Evolutionary conservation across 2,329 filamentous ascomycete species (phyloP).

Genomic region (Paraphoma sp.): DNA sequence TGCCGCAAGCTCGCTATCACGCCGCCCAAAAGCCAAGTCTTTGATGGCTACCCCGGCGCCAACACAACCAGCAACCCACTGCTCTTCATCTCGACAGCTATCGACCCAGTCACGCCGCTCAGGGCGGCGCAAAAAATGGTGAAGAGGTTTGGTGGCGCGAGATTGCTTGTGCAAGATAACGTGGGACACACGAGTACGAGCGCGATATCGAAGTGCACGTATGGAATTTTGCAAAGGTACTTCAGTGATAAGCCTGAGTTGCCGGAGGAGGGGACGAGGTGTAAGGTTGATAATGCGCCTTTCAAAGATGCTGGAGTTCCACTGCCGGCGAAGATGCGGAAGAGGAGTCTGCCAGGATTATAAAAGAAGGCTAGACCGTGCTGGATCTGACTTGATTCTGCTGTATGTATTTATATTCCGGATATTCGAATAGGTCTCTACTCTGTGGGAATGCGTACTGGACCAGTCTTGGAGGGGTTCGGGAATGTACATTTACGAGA

Average conservation of each 20-base stretch:
- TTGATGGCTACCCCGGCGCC: slow-evolving; percentile 8
- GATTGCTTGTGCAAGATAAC: slow-evolving; percentile 11
- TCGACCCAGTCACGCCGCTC: slow-evolving; percentile 22
- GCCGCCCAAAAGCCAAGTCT: slow-evolving; percentile 12
- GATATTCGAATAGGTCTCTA: too few species aligned
- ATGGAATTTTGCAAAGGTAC: slow-evolving; percentile 11
- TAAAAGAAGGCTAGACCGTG: background rate
- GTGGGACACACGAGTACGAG: slow-evolving; percentile 9
- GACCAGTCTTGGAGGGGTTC: background rate
- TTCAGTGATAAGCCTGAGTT: slow-evolving; percentile 7
- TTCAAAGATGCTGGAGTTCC: background rate
- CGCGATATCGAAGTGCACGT: slow-evolving; percentile 14
- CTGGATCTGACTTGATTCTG: too few species aligned
- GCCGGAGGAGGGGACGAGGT: slow-evolving; percentile 13
- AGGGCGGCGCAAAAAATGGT: slow-evolving; percentile 17
- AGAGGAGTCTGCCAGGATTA: background rate
- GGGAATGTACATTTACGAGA: background rate
- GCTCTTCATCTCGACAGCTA: slow-evolving; percentile 12
- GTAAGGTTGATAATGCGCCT: slow-evolving; percentile 4
- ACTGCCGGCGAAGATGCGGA: background rate
- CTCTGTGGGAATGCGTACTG: too few species aligned
- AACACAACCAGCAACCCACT: slow-evolving; percentile 12
- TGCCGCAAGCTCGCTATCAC: slow-evolving; percentile 14
- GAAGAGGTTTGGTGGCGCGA: slow-evolving; percentile 15
- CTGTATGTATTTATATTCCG: too few species aligned